Conservation (phyloP, 192 early-diverging fungal species). For the Lobosporangium transversale region DNA sequence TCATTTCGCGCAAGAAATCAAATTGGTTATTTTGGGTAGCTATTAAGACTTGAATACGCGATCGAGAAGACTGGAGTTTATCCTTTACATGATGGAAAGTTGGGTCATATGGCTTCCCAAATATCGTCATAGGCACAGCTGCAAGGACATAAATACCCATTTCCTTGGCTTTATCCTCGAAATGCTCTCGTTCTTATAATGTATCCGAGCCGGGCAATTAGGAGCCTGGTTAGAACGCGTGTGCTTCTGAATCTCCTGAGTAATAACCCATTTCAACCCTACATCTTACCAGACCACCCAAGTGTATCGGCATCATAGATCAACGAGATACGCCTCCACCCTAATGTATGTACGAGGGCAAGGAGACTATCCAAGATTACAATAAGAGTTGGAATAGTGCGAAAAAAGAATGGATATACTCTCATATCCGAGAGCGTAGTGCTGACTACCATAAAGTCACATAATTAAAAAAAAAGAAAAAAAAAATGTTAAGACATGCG, state of each 20-base stretch:
- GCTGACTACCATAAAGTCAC: constrained; percentile 32
- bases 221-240: no score
- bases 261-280: no score
- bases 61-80: neutral
- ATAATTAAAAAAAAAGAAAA: no score
- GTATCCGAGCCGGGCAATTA: no score
- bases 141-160: constrained; percentile 26
- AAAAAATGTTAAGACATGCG: no score
- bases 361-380: constrained; percentile 54
- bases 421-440: constrained; percentile 49
- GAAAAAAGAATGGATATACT: constrained; percentile 55
- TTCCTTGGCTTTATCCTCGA: no score
- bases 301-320: constrained; percentile 53
- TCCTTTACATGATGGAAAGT: constrained; percentile 11
- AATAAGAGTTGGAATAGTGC: constrained; percentile 58
- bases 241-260: no score
- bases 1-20: constrained; percentile 7
- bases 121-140: neutral
- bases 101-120: constrained; percentile 5
- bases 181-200: no score
- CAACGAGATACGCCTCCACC: constrained; percentile 55
- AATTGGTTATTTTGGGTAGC: neutral
- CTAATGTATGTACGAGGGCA: constrained; percentile 27
- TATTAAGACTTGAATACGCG: constrained; percentile 24
- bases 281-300: constrained; percentile 57